These are phyloP conservation scores for Penicillium corylophilum DNA, from an alignment of 2,329 filamentous ascomycete genomes.

Conservation along the genomic window DNA sequence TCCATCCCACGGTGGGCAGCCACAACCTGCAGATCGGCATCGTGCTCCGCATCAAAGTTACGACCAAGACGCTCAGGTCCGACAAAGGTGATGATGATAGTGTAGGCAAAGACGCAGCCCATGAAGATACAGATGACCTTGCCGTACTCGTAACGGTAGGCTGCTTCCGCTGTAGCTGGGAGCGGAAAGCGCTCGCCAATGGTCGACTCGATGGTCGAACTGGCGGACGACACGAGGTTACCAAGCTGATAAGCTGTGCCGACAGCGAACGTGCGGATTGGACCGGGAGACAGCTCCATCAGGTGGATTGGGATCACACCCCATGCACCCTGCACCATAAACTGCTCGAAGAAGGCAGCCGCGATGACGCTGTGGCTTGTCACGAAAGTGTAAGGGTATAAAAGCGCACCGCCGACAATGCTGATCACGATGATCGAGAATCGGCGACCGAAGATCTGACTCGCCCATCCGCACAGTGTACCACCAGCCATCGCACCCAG, in stretches of 20 bases:
- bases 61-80: conserved; percentile 51
- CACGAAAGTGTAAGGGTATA: conserved; percentile 81
- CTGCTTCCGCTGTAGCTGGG: conserved; percentile 51
- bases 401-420: conserved; percentile 68
- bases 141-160: conserved; percentile 68
- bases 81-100: conserved; percentile 51
- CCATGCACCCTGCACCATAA: conserved; percentile 76
- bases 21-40: conserved; percentile 47
- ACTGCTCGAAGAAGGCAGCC: conserved; percentile 80
- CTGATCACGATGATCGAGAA: conserved; percentile 66
- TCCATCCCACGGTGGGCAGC: conserved; percentile 33
- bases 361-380: conserved; percentile 65
- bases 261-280: conserved; percentile 62
- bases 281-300: conserved; percentile 62
- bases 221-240: conserved; percentile 60
- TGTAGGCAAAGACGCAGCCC: conserved; percentile 71
- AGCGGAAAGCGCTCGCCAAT: conserved; percentile 75
- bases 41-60: conserved; percentile 49
- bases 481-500: conserved; percentile 70
- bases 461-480: conserved; percentile 64
- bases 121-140: conserved; percentile 90
- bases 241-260: conserved; percentile 65
- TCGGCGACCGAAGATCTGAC: conserved; percentile 67
- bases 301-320: conserved; percentile 70
- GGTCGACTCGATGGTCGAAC: conserved; percentile 72